phyloP scores from a whole-genome alignment of 805 yeast genomes.

The Yarrowia osloensis region DNA sequence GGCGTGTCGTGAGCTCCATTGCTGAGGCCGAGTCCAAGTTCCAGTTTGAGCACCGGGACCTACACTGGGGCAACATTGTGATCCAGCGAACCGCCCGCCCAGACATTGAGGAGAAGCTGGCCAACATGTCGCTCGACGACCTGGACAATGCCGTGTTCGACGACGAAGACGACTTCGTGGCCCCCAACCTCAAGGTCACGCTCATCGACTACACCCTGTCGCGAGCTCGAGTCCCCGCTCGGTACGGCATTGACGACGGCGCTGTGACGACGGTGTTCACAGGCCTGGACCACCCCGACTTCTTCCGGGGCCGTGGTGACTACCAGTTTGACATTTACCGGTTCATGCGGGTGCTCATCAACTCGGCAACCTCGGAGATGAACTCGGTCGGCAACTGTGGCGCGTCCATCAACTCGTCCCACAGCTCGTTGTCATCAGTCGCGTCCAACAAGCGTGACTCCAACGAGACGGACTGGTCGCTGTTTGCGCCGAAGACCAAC shows the following conservation, averaged over 20 bases:
- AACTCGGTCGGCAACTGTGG: neutral
- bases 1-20: constrained; percentile 54
- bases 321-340: constrained; percentile 64
- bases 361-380: neutral
- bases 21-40: constrained; percentile 54
- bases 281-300: constrained; percentile 63
- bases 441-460: constrained; percentile 8
- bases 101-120: constrained; percentile 26
- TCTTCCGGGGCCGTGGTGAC: constrained; percentile 62
- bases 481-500: constrained; percentile 53
- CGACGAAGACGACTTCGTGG: constrained; percentile 32
- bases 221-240: constrained; percentile 45
- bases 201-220: constrained; percentile 62
- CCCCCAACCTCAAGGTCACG: constrained; percentile 45
- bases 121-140: constrained; percentile 29
- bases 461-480: constrained; percentile 51
- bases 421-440: constrained; percentile 1
- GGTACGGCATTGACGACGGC: constrained; percentile 35
- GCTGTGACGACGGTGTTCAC: constrained; percentile 46
- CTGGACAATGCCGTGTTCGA: constrained; percentile 32
- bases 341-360: constrained; percentile 50
- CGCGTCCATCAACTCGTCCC: constrained; percentile 18
- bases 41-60: constrained; percentile 70
- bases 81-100: constrained; percentile 38
- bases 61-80: constrained; percentile 66